Percentiles rank a stretch among this genome's conserved stretches.
Conservation (phyloP, 1,139 yeast genomes). For the Protomyces pachydermus region DNA sequence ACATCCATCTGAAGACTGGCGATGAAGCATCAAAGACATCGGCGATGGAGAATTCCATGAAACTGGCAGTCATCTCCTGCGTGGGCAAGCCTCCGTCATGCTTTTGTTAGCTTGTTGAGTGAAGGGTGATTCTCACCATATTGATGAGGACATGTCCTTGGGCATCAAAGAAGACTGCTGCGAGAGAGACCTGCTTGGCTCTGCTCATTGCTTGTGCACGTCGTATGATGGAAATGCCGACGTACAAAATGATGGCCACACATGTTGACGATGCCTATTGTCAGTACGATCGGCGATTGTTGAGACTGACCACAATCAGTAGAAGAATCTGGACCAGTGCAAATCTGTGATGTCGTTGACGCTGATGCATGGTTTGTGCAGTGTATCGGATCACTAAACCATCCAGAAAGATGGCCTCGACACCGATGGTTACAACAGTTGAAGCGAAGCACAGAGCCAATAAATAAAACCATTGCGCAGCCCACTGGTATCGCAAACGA, state of each 20-base stretch:
- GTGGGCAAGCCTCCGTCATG: conserved; percentile 15
- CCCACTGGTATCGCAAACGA: conserved; percentile 22
- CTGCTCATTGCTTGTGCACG: conserved; percentile 4
- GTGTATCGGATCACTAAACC: conserved; percentile 2
- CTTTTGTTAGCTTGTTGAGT: not conserved
- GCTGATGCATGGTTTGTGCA: not conserved
- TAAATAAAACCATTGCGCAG: not conserved
- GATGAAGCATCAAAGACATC: conserved; percentile 6
- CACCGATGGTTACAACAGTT: conserved; percentile 7
- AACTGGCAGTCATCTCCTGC: conserved; percentile 6
- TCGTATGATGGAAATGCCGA: not conserved
- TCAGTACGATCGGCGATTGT: not conserved
- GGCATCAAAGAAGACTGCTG: conserved; percentile 10
- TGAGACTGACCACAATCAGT: not conserved
- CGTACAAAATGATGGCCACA: not conserved
- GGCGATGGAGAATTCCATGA: conserved; percentile 6
- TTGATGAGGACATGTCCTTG: conserved; percentile 17
- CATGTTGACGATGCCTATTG: conserved; percentile 12
- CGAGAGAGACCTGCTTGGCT: conserved; percentile 20
- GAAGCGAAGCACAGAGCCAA: not conserved
- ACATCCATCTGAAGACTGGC: conserved; percentile 22
- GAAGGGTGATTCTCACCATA: not conserved
- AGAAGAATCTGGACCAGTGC: not conserved
- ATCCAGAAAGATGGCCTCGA: conserved; percentile 22
- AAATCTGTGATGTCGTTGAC: not conserved